phyloP scores from a whole-genome alignment of 1,139 yeast genomes.

The Kodamaea arcana region DNA sequence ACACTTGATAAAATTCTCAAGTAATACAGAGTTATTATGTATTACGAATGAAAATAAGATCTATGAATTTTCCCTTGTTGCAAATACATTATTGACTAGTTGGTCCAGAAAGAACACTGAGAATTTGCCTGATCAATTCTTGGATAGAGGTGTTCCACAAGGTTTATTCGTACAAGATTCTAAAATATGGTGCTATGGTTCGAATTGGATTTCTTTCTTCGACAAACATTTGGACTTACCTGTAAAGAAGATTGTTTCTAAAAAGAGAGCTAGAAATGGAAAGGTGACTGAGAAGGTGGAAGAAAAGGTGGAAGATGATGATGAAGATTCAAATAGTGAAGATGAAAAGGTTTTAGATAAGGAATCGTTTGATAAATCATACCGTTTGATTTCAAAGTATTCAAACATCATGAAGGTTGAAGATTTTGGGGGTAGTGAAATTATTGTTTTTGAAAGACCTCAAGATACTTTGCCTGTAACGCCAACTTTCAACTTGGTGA shows the following conservation, averaged over 20 bases:
- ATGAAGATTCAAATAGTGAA: constrained; percentile 28
- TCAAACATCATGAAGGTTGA: constrained; percentile 68
- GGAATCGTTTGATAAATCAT: constrained; percentile 36
- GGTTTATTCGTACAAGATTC: constrained; percentile 54
- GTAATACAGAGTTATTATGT: constrained; percentile 50
- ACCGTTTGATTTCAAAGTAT: constrained; percentile 76
- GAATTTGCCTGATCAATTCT: constrained; percentile 63
- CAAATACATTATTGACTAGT: constrained; percentile 47
- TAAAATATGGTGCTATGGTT: constrained; percentile 78
- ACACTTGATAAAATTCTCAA: constrained; percentile 59
- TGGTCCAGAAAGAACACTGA: constrained; percentile 85
- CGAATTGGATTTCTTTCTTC: constrained; percentile 77
- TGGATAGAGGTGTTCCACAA: constrained; percentile 63
- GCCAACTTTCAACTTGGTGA: constrained; percentile 75
- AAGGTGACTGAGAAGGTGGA: constrained; percentile 38
- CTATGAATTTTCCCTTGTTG: constrained; percentile 50
- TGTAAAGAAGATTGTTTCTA: constrained; percentile 24
- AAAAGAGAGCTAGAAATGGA: constrained; percentile 66
- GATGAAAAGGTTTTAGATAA: constrained; percentile 13
- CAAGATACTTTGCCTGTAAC: constrained; percentile 55
- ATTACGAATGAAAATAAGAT: constrained; percentile 73
- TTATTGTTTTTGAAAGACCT: constrained; percentile 78
- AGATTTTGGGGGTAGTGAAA: constrained; percentile 37
- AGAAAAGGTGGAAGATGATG: constrained; percentile 24
- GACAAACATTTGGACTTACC: constrained; percentile 66